Percentiles rank a stretch among this genome's conserved stretches.
Conservation (phyloP, 208 protist genomes). For the Jaenimonas drosophilae region DNA sequence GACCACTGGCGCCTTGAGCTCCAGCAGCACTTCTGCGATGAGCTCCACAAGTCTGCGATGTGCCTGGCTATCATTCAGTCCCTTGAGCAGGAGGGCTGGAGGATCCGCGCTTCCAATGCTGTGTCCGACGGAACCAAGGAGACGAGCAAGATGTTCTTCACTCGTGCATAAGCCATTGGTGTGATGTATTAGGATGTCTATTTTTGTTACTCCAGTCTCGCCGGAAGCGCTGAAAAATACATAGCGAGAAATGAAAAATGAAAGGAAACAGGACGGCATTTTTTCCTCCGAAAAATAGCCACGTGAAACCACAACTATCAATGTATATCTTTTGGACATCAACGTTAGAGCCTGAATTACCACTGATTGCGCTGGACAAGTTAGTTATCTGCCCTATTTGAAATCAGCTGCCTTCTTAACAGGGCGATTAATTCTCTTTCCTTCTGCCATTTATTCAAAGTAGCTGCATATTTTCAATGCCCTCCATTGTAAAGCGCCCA, state of each 20-base stretch:
- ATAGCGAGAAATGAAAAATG: conserved; percentile 2
- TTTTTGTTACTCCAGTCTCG: no score
- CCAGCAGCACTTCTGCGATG: conserved; percentile 86
- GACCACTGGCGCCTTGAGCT: conserved; percentile 88
- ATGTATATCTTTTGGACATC: background rate
- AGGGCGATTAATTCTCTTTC: background rate
- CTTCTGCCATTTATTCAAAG: conserved; percentile 5
- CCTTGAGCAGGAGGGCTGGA: conserved; percentile 83
- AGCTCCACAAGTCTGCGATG: conserved; percentile 78
- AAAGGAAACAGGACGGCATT: no score
- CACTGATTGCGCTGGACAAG: no score
- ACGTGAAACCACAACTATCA: no score
- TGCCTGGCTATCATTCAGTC: conserved; percentile 67
- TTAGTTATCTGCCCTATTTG: no score
- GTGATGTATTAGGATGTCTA: no score
- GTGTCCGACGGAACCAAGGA: conserved; percentile 39
- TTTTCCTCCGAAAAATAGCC: no score
- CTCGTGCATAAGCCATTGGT: conserved; percentile 23
- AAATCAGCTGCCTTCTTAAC: no score
- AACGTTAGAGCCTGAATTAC: background rate
- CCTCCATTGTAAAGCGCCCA: conserved; percentile 55
- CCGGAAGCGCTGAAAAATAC: background rate
- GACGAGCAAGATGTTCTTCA: conserved; percentile 82
- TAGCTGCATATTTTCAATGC: conserved; percentile 5
- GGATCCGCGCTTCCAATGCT: conserved; percentile 61